phyloP scores from a whole-genome alignment of 108 stramenopile species.

The Chaetoceros tenuissimus region DNA sequence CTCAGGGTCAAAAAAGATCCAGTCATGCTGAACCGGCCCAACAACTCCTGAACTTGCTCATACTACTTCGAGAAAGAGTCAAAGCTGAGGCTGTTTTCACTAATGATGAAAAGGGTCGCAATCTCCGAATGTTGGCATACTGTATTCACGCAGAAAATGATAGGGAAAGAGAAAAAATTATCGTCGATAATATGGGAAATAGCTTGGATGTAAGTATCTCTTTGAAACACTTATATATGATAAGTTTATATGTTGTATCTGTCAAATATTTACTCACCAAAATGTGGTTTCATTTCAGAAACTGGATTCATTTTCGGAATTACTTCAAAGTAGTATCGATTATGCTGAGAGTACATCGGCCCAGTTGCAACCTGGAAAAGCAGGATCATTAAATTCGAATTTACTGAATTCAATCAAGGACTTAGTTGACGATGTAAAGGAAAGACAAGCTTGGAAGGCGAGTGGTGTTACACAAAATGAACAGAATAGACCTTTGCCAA shows the following conservation, averaged over 20 bases:
- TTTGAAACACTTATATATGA: background rate
- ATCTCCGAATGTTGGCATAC: slow-evolving; percentile 70
- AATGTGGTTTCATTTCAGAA: slow-evolving; percentile 20
- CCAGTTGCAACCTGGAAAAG: slow-evolving; percentile 41
- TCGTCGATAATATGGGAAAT: slow-evolving; percentile 54
- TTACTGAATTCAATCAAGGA: slow-evolving; percentile 50
- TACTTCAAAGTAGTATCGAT: slow-evolving; percentile 64
- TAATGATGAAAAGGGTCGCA: slow-evolving; percentile 56
- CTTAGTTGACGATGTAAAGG: slow-evolving; percentile 40
- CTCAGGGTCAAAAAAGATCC: slow-evolving; percentile 9
- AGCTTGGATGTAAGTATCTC: slow-evolving; percentile 66
- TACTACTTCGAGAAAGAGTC: slow-evolving; percentile 60
- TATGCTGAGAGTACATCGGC: slow-evolving; percentile 70
- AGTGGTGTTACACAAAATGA: slow-evolving; percentile 12
- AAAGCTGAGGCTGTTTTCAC: slow-evolving; percentile 81
- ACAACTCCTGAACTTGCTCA: slow-evolving; percentile 65
- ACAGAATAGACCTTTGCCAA: background rate
- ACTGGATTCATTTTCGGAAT: slow-evolving; percentile 63
- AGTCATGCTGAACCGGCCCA: slow-evolving; percentile 43
- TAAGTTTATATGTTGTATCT: background rate
- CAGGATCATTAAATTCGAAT: slow-evolving; percentile 35
- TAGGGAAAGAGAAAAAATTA: slow-evolving; percentile 45
- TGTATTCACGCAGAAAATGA: slow-evolving; percentile 46
- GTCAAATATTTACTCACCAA: slow-evolving; percentile 3
- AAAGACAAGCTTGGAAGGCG: slow-evolving; percentile 46